A percentile compares a stretch with the other conserved stretches of the same genome.
These are phyloP conservation scores for Dichotomopilus funicola DNA, from an alignment of 2,329 filamentous ascomycete genomes.

Conservation along the genomic window DNA sequence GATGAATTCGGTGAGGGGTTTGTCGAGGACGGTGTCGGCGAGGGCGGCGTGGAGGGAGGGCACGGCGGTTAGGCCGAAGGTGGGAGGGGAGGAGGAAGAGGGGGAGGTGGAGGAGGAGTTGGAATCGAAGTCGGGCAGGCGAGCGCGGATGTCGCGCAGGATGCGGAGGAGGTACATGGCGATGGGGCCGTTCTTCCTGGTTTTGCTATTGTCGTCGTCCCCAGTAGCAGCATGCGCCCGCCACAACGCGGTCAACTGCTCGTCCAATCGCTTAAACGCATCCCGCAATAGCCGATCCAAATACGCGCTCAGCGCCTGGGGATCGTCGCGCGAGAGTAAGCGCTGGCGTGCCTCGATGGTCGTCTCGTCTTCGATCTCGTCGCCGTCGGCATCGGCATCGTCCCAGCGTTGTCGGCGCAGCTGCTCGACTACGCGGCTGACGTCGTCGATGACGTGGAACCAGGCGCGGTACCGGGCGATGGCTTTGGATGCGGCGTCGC, in stretches of 20 bases:
- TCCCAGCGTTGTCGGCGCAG: slow-evolving; percentile 68
- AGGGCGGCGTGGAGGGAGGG: slow-evolving; percentile 59
- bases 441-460: slow-evolving; percentile 64
- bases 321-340: slow-evolving; percentile 59
- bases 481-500: slow-evolving; percentile 56
- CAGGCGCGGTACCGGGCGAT: slow-evolving; percentile 63
- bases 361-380: slow-evolving; percentile 68
- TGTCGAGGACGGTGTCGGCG: slow-evolving; percentile 44
- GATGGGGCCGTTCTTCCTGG: slow-evolving; percentile 37
- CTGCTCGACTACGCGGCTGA: slow-evolving; percentile 55
- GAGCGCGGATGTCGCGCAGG: slow-evolving; percentile 64
- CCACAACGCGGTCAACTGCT: slow-evolving; percentile 48
- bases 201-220: slow-evolving; percentile 21
- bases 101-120: slow-evolving; percentile 51
- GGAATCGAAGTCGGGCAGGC: slow-evolving; percentile 49
- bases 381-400: slow-evolving; percentile 49
- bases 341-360: slow-evolving; percentile 60
- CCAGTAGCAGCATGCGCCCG: slow-evolving; percentile 37
- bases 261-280: slow-evolving; percentile 44
- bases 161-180: slow-evolving; percentile 66
- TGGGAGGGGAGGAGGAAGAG: slow-evolving; percentile 48
- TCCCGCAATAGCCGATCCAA: slow-evolving; percentile 29
- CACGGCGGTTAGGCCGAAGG: slow-evolving; percentile 56
- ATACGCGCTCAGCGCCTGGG: slow-evolving; percentile 30
- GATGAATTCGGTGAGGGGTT: slow-evolving; percentile 44